A percentile compares a stretch with the other conserved stretches of the same genome.
Evolutionary conservation across 495 filamentous ascomycete species (phyloP).

Genomic region (Lophium mytilinum): DNA sequence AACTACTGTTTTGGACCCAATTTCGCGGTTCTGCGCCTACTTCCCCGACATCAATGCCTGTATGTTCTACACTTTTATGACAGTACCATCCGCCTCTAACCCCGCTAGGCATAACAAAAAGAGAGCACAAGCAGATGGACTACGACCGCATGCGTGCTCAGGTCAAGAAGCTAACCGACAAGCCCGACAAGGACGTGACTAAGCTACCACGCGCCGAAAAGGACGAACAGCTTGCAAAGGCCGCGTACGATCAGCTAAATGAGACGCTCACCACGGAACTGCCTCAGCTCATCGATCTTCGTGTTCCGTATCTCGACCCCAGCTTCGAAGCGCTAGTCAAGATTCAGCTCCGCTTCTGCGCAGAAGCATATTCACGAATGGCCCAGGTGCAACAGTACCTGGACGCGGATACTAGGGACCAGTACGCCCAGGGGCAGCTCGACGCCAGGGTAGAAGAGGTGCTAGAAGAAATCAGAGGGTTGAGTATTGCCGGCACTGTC

Average conservation of each 20-base stretch:
- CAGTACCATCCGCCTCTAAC: not conserved
- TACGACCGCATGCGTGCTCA: conserved; percentile 93
- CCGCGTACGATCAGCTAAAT: conserved; percentile 90
- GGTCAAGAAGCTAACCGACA: conserved; percentile 93
- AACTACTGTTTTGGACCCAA: conserved; percentile 90
- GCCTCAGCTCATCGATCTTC: conserved; percentile 94
- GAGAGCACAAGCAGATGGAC: conserved; percentile 94
- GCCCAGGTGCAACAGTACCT: conserved; percentile 98
- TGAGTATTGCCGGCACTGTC: conserved; percentile 82
- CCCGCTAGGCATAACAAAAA: conserved; percentile 81
- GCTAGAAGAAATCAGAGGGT: conserved; percentile 88
- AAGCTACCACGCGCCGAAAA: conserved; percentile 92
- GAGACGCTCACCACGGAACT: conserved; percentile 88
- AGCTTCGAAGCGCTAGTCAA: conserved; percentile 96
- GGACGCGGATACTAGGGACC: conserved; percentile 90
- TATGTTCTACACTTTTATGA: conserved; percentile 32
- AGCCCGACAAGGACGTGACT: conserved; percentile 94
- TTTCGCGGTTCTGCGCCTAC: conserved; percentile 91
- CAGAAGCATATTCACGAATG: conserved; percentile 94
- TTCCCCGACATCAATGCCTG: conserved; percentile 99
- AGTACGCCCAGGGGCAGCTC: conserved; percentile 89
- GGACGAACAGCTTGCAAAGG: conserved; percentile 86
- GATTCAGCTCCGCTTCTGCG: conserved; percentile 95
- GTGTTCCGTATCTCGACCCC: conserved; percentile 93
- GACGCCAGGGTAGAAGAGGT: conserved; percentile 93